Conservation (phyloP, 139 green algal genomes). For the Desmodesmus armatus region DNA sequence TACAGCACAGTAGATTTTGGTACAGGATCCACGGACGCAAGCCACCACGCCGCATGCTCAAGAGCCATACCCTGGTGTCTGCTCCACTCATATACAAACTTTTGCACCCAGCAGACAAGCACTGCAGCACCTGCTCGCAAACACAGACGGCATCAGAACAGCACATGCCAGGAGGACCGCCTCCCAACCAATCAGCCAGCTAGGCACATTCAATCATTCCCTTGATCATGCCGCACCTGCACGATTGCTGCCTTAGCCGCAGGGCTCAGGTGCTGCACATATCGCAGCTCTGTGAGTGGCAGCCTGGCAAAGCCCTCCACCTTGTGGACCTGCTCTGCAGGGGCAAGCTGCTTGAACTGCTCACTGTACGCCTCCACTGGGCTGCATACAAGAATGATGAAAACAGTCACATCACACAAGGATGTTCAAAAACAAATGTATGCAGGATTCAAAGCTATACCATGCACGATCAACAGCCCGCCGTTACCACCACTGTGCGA, state of each 20-base stretch:
- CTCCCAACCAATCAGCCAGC: too few species aligned
- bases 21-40: not conserved
- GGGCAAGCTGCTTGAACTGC: conserved; percentile 28
- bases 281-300: conserved; percentile 26
- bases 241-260: conserved; percentile 12
- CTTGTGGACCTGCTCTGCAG: conserved; percentile 32
- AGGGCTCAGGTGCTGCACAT: conserved; percentile 30
- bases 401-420: not conserved
- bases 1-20: not conserved
- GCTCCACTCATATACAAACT: not conserved
- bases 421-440: too few species aligned
- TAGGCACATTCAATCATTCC: too few species aligned
- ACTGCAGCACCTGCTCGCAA: not conserved
- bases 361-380: conserved; percentile 27
- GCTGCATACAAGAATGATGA: not conserved
- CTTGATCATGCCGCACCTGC: too few species aligned
- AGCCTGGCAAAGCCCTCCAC: conserved; percentile 48
- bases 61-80: too few species aligned
- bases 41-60: too few species aligned
- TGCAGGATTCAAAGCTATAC: not conserved
- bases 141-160: too few species aligned
- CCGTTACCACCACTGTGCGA: too few species aligned
- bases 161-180: too few species aligned
- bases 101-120: not conserved
- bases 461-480: not conserved